phyloP scores from a whole-genome alignment of 106 monocot genomes.

The Dactylorhiza incarnata region DNA sequence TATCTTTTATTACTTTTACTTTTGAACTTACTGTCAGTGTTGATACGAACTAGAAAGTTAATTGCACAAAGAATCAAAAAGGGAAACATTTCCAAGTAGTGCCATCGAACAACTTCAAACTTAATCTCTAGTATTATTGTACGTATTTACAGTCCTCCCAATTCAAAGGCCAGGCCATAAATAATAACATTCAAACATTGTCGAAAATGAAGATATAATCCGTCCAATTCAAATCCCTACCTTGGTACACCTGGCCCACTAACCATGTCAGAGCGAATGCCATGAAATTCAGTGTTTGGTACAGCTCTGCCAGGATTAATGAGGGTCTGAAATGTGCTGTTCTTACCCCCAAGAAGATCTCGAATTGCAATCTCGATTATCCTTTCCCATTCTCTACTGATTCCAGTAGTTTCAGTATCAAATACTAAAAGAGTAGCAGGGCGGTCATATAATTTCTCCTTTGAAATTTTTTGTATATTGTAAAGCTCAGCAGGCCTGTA shows the following conservation, averaged over 20 bases:
- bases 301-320: slow-evolving; percentile 67
- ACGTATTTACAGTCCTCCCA: background rate
- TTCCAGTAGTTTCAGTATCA: slow-evolving; percentile 94
- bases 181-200: background rate
- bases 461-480: slow-evolving; percentile 20
- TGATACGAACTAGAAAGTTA: too few relatives aligned
- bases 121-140: too few relatives aligned
- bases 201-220: background rate
- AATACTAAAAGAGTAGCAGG: slow-evolving; percentile 74
- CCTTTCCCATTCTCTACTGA: slow-evolving; percentile 47
- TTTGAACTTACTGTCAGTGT: too few relatives aligned
- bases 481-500: slow-evolving; percentile 24
- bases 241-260: slow-evolving; percentile 67
- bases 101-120: too few relatives aligned
- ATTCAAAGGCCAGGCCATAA: background rate
- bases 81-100: too few relatives aligned
- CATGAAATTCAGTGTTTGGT: slow-evolving; percentile 60
- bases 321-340: slow-evolving; percentile 82
- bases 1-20: too few relatives aligned
- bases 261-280: slow-evolving; percentile 71
- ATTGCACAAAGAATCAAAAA: too few relatives aligned
- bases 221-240: slow-evolving; percentile 21
- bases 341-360: slow-evolving; percentile 74
- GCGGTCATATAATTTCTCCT: slow-evolving; percentile 30
- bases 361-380: slow-evolving; percentile 92